Percentiles rank a stretch among this genome's conserved stretches.
phyloP scores from a whole-genome alignment of 495 filamentous ascomycete species.

The Xylaria intraflava region DNA sequence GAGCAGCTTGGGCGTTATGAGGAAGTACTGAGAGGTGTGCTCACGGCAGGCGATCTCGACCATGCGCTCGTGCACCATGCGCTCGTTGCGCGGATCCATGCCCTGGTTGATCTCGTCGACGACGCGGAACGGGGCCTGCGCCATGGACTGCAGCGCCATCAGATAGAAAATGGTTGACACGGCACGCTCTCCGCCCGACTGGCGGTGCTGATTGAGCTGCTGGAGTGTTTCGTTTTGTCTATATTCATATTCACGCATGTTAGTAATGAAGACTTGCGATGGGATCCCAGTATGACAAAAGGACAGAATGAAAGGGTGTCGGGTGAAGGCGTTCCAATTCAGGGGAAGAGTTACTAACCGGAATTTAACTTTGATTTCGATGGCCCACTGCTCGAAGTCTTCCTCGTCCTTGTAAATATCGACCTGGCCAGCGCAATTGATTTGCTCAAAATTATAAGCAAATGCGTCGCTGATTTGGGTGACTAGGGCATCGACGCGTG shows the following conservation, averaged over 20 bases:
- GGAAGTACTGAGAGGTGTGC: conserved; percentile 72
- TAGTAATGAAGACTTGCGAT: not conserved
- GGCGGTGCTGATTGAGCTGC: conserved; percentile 79
- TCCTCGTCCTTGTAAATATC: conserved; percentile 66
- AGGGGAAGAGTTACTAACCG: conserved; percentile 44
- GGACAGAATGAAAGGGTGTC: not conserved
- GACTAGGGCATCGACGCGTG: conserved; percentile 69
- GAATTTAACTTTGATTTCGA: conserved; percentile 92
- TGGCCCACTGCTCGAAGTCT: conserved; percentile 88
- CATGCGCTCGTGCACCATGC: conserved; percentile 95
- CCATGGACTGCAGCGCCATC: conserved; percentile 93
- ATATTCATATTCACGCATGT: conserved; percentile 3
- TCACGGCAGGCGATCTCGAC: conserved; percentile 85
- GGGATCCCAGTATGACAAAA: not conserved
- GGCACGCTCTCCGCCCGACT: conserved; percentile 92
- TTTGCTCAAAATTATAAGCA: conserved; percentile 81
- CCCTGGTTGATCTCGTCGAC: conserved; percentile 99
- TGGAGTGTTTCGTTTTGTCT: conserved; percentile 79
- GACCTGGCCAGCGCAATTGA: conserved; percentile 93
- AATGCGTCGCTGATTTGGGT: conserved; percentile 82
- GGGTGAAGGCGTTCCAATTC: not conserved
- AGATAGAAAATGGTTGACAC: conserved; percentile 99
- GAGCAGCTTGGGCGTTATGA: conserved; percentile 97
- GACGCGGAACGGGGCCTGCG: conserved; percentile 94
- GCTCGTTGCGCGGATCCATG: conserved; percentile 97